Conservation (phyloP, 345 rosid genomes). For the Citrus cavaleriei region DNA sequence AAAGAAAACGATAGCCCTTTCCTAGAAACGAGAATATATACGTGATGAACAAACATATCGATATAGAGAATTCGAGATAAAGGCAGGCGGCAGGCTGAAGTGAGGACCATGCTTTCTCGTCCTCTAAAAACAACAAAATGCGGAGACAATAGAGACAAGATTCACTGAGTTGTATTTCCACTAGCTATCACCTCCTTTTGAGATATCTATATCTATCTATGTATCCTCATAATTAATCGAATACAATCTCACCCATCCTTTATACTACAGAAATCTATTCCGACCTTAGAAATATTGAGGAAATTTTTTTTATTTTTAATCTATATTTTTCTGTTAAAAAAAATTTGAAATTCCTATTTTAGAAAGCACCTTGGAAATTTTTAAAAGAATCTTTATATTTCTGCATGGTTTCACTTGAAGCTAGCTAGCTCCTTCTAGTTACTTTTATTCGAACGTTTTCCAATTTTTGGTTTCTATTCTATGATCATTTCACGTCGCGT, state of each 20-base stretch:
- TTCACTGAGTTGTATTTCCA: conserved; percentile 35
- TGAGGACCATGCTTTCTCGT: conserved; percentile 7
- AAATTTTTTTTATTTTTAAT: too few species aligned
- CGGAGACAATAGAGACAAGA: conserved; percentile 14
- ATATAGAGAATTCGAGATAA: background rate
- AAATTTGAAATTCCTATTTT: too few species aligned
- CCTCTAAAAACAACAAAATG: background rate
- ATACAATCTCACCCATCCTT: too few species aligned
- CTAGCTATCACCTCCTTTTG: background rate
- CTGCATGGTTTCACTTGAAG: background rate
- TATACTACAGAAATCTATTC: too few species aligned
- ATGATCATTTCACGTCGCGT: background rate
- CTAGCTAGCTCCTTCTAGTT: too few species aligned
- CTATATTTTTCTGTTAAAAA: too few species aligned
- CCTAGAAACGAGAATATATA: background rate
- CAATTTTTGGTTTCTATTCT: background rate
- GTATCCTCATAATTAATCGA: too few species aligned
- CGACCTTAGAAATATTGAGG: too few species aligned
- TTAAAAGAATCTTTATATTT: background rate
- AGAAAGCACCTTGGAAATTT: background rate
- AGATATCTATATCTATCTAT: too few species aligned
- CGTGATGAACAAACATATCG: too few species aligned
- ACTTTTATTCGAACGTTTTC: too few species aligned
- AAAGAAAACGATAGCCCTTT: background rate
- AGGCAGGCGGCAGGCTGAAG: background rate